Base-by-base conservation (phyloP, 2,329 filamentous ascomycete species). In the Aspergillus bombycis region DNA sequence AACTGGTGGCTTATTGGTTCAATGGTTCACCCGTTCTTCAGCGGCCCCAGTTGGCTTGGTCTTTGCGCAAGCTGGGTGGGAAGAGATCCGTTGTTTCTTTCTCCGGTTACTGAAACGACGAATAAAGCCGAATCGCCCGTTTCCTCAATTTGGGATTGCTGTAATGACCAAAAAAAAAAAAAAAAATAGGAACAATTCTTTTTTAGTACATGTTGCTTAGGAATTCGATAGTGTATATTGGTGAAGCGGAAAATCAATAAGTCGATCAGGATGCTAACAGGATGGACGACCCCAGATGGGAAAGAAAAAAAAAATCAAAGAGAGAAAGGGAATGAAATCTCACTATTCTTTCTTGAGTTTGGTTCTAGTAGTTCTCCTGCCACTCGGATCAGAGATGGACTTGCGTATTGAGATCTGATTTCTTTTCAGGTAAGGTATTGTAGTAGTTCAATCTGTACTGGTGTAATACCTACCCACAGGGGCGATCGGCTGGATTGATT, bases 11-110 rank as follows among this genome's bases (percentile, higher is more conserved):
- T 66, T 63, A 65, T 61, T 67, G 64, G 66, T 56, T 61, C 50
- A 21, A 55, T 41, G 36, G 23, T 30, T 50, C 46, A 10, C 45
- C 60, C 58, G 64, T 66, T 68, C 60, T 66, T 65, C 62, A 67
- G 46, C 43, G 63, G 52, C 62, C 63, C 61, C 43, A 23, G 43
- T 45, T 23, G n/a, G 26, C 57, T 58, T 60, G 62, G 63, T 54
- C 55, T 63, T 62, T 62, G 62, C 59, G 58, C 60, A 63, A 61
- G 62, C 57, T 58, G 43, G 53, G 61, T 58, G 57, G 21, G 12
- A 46, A 6, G 8, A 7, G 63, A 54, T 21, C 38, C 38, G 38
- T 41, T 19, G 16, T 9, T 36, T 36, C 58, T 60, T 60, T 56
- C 61, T 65, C 23, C 36, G 26, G 56, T 16, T 46, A 46, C 10